Evolutionary conservation across 441 rosid genomes (phyloP), one percentile per base, ranked within the genome.

Genomic region (Adansonia grandidieri): DNA sequence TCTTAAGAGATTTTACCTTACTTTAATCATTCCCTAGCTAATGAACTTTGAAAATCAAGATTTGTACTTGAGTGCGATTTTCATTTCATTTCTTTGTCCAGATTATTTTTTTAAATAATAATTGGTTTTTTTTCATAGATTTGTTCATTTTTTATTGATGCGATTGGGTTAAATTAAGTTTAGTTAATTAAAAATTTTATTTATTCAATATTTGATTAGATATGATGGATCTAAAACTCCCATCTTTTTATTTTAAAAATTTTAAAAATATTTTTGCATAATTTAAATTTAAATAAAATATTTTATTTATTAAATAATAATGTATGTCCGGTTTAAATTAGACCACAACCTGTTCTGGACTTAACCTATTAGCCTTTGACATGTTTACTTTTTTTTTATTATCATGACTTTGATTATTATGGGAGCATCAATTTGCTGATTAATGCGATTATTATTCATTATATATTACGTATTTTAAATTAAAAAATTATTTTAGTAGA

Each of bases 41-140:
- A 60, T 71, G 75, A 58, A 71, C 63, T 53, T 76, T 60, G 67
- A 77, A 66, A 50, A 3, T 74, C 50, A 37, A 66, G 73, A 75
- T 77, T 37, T 77, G 78, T 60, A 24, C 69, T 77, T 80, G 76
- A 81, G 58, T 77, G 60, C 44, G 71, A 67, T 67, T 67, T 44
- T 42, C 28, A 13, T 24, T 13, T 57, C 8, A 40, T 60, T 51
- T 57, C 17, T 1, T 50, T 42, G 22, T 67, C 53, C 71, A 42
- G 51, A 32, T 32, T 32, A 32, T 1, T 24, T 48, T 20, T 11
- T 15, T 5, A 19, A 9, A 19, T 3, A 45, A 57, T 57, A 57
- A 57, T 2, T 20, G 48, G 57, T 20, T 11, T 28, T 47, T 11
- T 32, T 32, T 32, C 37, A 32, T 58, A 62, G 14, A 28, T 28